Conservation (phyloP, 768 basidiomycete species). For the Roridomyces roridus region DNA sequence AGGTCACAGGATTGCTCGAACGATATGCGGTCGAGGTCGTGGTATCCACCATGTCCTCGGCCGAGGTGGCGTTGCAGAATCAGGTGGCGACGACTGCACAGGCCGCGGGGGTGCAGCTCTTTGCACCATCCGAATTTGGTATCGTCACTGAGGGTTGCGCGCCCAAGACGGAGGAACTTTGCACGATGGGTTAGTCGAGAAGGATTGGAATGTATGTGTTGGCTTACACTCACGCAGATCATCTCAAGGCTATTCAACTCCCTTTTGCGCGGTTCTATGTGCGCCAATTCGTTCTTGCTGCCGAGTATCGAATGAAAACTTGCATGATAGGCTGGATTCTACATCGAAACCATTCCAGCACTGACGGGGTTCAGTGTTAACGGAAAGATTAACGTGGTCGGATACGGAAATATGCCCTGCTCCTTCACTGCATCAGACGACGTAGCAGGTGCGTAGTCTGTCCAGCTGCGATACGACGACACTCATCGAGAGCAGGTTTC, state of each 20-base stretch:
- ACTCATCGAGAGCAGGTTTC: conserved; percentile 33
- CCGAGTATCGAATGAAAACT: neutral
- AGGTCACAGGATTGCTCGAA: conserved; percentile 31
- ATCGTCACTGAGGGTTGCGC: conserved; percentile 36
- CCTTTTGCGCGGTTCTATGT: conserved; percentile 39
- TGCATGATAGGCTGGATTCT: conserved; percentile 36
- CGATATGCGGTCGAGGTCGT: conserved; percentile 40
- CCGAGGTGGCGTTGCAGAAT: conserved; percentile 29
- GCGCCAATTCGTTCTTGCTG: conserved; percentile 27
- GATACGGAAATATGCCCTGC: conserved; percentile 34
- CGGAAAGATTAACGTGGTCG: conserved; percentile 36
- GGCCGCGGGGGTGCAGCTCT: conserved; percentile 41
- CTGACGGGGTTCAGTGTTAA: conserved; percentile 31
- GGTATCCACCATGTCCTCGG: conserved; percentile 36
- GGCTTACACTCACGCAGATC: conserved; percentile 26
- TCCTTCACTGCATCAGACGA: conserved; percentile 40
- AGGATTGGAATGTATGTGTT: neutral
- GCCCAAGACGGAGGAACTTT: conserved; percentile 32
- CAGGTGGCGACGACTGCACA: conserved; percentile 41
- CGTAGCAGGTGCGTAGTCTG: conserved; percentile 25
- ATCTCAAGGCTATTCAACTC: conserved; percentile 35
- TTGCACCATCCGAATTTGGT: conserved; percentile 46
- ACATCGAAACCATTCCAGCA: conserved; percentile 37
- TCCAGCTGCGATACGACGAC: neutral
- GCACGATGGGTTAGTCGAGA: conserved; percentile 32